Percentiles rank a stretch among this genome's conserved stretches.
Conservation (phyloP, 495 filamentous ascomycete genomes). For the Neurospora africana region DNA sequence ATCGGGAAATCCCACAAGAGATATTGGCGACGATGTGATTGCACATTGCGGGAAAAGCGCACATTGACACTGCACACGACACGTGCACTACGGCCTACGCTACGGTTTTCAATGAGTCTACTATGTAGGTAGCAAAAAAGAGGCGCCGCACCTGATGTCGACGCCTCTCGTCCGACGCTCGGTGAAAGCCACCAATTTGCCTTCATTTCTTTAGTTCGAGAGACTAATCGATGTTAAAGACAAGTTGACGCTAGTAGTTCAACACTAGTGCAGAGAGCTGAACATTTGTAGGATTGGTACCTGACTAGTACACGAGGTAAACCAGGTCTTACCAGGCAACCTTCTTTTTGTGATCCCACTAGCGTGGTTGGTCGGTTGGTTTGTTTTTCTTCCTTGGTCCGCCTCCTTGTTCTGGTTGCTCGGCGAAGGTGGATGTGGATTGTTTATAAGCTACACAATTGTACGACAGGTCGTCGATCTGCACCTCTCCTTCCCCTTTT, state of each 20-base stretch:
- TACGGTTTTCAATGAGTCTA: background rate
- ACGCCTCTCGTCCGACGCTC: background rate
- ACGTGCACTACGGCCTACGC: background rate
- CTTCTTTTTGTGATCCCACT: background rate
- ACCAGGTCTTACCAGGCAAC: background rate
- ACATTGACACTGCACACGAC: too few relatives aligned
- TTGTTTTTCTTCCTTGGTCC: background rate
- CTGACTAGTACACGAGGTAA: background rate
- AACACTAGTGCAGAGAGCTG: background rate
- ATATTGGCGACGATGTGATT: background rate
- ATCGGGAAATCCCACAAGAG: background rate
- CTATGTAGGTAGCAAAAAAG: background rate
- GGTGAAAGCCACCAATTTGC: background rate
- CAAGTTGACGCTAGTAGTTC: background rate
- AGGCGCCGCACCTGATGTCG: background rate
- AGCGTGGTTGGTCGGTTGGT: background rate
- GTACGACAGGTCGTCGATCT: background rate
- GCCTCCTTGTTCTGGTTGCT: background rate
- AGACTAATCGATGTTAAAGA: background rate
- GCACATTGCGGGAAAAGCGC: background rate
- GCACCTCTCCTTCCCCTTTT: background rate
- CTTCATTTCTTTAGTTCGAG: background rate
- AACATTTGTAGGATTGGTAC: background rate
- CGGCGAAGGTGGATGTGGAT: background rate
- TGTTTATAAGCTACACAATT: background rate